Conservation (phyloP, 345 rosid genomes). For the Lagerstroemia speciosa region DNA sequence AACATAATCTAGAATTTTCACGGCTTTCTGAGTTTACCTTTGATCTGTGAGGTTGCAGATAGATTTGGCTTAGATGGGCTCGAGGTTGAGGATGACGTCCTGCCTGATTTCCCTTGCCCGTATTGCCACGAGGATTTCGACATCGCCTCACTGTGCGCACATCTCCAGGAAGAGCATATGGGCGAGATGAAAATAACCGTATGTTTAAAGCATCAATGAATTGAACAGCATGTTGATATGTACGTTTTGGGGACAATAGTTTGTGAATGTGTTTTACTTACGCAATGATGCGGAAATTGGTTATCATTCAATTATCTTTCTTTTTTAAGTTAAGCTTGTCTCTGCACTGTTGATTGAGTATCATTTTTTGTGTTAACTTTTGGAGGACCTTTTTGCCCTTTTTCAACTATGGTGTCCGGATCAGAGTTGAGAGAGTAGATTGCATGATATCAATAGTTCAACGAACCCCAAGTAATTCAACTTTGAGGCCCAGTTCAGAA, state of each 20-base stretch:
- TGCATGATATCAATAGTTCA: too few relatives aligned
- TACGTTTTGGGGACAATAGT: neutral
- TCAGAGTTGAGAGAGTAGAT: too few relatives aligned
- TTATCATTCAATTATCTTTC: neutral
- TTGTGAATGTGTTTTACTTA: neutral
- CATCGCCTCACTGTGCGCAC: neutral
- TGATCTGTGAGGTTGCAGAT: neutral
- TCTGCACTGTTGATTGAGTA: too few relatives aligned
- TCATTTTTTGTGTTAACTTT: too few relatives aligned
- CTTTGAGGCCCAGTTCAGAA: too few relatives aligned
- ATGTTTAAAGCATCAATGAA: neutral
- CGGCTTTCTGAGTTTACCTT: neutral
- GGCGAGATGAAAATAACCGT: neutral
- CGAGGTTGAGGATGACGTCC: neutral
- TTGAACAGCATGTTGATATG: neutral
- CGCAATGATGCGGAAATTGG: neutral
- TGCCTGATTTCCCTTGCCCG: neutral
- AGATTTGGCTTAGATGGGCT: neutral
- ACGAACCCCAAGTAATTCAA: too few relatives aligned
- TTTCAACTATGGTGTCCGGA: too few relatives aligned
- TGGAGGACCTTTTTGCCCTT: too few relatives aligned
- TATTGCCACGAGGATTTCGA: neutral
- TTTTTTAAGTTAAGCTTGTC: too few relatives aligned
- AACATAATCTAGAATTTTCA: neutral
- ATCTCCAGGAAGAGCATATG: neutral